Evolutionary conservation across 306 rosid species (phyloP).

Genomic region (Leucaena leucocephala): DNA sequence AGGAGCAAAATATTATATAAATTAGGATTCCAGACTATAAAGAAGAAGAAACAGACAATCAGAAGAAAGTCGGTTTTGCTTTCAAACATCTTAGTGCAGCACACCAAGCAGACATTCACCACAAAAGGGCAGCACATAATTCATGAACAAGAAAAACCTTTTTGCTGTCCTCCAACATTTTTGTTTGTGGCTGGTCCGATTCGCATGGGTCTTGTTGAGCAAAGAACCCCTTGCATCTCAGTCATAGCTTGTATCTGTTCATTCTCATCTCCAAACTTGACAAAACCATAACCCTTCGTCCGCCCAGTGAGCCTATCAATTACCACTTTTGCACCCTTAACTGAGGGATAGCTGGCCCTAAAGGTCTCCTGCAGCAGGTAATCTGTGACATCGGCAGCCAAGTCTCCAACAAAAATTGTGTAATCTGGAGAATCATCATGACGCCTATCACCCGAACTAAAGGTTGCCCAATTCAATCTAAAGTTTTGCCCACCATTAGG

Average conservation of each 20-base stretch:
- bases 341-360: conserved; percentile 56
- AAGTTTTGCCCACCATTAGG: conserved; percentile 84
- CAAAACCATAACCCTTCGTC: conserved; percentile 96
- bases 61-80: background rate
- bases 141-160: conserved; percentile 54
- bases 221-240: conserved; percentile 95
- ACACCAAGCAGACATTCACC: conserved; percentile 8
- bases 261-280: conserved; percentile 82
- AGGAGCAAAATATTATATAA: conserved; percentile 22
- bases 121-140: conserved; percentile 6
- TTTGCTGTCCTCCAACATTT: conserved; percentile 74
- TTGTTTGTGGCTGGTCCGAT: conserved; percentile 96
- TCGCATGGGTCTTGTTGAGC: conserved; percentile 93
- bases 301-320: conserved; percentile 93
- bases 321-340: conserved; percentile 94
- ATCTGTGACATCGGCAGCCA: conserved; percentile 92
- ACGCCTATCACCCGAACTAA: conserved; percentile 81
- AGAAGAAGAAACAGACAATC: background rate
- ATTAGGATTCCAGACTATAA: background rate
- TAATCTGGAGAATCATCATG: conserved; percentile 82
- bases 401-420: conserved; percentile 91
- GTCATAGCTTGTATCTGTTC: conserved; percentile 86
- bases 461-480: conserved; percentile 94
- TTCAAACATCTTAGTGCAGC: background rate
- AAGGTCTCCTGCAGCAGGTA: conserved; percentile 69